Conservation (phyloP, 208 protist genomes). For the Borovskyia barvae region DNA sequence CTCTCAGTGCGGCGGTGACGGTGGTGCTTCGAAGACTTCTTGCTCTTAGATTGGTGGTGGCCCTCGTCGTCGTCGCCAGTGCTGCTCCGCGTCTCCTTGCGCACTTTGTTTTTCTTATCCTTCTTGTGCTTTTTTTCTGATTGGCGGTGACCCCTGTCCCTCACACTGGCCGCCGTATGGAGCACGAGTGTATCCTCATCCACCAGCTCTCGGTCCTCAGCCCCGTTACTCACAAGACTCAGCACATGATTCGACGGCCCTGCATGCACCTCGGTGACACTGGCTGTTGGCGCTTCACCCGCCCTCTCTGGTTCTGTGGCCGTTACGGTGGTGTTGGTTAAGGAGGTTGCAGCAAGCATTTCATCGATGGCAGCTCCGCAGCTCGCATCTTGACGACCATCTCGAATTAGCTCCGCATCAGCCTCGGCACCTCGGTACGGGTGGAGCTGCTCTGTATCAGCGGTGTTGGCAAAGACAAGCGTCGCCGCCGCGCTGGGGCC, state of each 20-base stretch:
- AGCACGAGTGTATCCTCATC: constrained; percentile 3
- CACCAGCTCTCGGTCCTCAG: not conserved
- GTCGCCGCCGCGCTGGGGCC: constrained; percentile 46
- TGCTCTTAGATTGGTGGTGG: constrained; percentile 13
- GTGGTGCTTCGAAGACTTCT: constrained; percentile 11
- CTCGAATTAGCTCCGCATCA: constrained; percentile 43
- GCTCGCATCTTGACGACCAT: constrained; percentile 25
- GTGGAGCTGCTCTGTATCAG: constrained; percentile 34
- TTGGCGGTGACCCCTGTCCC: not conserved
- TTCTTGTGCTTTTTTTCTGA: constrained; percentile 11
- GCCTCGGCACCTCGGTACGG: constrained; percentile 20
- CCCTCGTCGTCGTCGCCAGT: not conserved
- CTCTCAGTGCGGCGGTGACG: constrained; percentile 6
- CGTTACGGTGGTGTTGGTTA: not conserved
- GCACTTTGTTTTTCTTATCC: constrained; percentile 27
- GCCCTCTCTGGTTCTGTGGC: not conserved
- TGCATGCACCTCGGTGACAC: not conserved
- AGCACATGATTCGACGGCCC: not conserved
- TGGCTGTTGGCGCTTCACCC: no score
- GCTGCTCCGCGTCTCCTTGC: constrained; percentile 14
- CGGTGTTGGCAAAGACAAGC: constrained; percentile 49
- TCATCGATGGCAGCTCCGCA: constrained; percentile 66
- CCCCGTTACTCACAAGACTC: not conserved
- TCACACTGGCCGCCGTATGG: not conserved
- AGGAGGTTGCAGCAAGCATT: constrained; percentile 12